These are phyloP conservation scores for Triticum turgidum DNA, from an alignment of 176 grass and related monocot species.

Conservation along the genomic window DNA sequence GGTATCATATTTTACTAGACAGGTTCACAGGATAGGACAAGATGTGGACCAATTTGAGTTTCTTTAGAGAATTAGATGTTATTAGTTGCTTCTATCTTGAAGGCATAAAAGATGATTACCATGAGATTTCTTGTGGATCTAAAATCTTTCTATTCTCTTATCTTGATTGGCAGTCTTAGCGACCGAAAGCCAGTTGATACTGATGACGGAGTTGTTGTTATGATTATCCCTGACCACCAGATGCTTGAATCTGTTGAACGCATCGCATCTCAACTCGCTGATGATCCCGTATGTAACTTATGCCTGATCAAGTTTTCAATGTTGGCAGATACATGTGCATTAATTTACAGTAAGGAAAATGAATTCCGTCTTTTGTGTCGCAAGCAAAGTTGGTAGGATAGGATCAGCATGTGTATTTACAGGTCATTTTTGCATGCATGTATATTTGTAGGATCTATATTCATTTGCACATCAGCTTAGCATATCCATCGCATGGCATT, in stretches of 20 bases:
- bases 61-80: background rate
- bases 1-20: background rate
- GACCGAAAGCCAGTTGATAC: constrained; percentile 82
- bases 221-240: constrained; percentile 96
- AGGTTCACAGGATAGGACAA: background rate
- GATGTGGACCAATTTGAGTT: background rate
- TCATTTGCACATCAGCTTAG: constrained; percentile 5
- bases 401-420: background rate
- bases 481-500: background rate
- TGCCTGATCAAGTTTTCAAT: background rate
- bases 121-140: background rate
- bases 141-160: background rate
- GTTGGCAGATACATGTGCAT: background rate
- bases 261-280: constrained; percentile 73
- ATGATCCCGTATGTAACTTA: constrained; percentile 70
- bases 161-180: constrained; percentile 65
- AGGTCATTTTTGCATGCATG: background rate
- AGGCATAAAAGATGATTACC: background rate
- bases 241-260: constrained; percentile 89
- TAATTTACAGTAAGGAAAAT: background rate
- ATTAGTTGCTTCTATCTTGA: background rate
- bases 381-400: constrained; percentile 15
- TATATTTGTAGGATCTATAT: background rate
- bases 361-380: background rate
- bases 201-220: constrained; percentile 85